Conservation (phyloP, 1,139 yeast genomes). For the Hyphopichia buzzinii region DNA sequence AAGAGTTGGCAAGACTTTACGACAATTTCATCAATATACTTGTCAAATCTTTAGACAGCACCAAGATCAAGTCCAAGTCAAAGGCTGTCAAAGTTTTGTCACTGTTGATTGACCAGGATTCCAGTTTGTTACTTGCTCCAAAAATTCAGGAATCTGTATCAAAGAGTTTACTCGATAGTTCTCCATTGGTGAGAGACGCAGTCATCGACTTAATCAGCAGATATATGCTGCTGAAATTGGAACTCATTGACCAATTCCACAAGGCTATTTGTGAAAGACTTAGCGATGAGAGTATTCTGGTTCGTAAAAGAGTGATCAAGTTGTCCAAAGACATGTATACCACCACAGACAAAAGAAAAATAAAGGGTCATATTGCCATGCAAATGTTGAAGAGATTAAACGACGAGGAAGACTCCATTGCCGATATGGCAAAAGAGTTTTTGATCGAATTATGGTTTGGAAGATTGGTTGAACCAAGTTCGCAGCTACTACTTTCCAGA, state of each 20-base stretch:
- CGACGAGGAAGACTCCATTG: constrained; percentile 67
- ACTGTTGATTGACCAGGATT: constrained; percentile 46
- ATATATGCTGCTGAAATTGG: constrained; percentile 45
- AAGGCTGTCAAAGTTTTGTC: constrained; percentile 61
- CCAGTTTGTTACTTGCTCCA: constrained; percentile 46
- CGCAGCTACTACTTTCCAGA: constrained; percentile 2
- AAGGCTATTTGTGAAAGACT: constrained; percentile 48
- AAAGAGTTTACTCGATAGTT: constrained; percentile 51
- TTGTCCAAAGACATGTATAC: constrained; percentile 50
- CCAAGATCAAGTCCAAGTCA: constrained; percentile 60
- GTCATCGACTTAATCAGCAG: constrained; percentile 64
- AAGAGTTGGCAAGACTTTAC: constrained; percentile 41
- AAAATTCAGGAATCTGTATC: constrained; percentile 54
- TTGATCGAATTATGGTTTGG: constrained; percentile 48
- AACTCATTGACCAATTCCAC: constrained; percentile 47
- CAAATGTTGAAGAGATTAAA: constrained; percentile 54
- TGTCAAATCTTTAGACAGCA: constrained; percentile 45
- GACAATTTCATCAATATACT: constrained; percentile 54
- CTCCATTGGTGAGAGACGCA: constrained; percentile 76
- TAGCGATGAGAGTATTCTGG: constrained; percentile 60
- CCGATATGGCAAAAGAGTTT: constrained; percentile 40
- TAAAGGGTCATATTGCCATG: constrained; percentile 46
- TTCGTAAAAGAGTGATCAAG: constrained; percentile 61
- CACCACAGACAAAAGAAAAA: constrained; percentile 23
- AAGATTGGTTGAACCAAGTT: not conserved